phyloP scores from a whole-genome alignment of 768 basidiomycete genomes.

The Rhizopogon salebrosus region DNA sequence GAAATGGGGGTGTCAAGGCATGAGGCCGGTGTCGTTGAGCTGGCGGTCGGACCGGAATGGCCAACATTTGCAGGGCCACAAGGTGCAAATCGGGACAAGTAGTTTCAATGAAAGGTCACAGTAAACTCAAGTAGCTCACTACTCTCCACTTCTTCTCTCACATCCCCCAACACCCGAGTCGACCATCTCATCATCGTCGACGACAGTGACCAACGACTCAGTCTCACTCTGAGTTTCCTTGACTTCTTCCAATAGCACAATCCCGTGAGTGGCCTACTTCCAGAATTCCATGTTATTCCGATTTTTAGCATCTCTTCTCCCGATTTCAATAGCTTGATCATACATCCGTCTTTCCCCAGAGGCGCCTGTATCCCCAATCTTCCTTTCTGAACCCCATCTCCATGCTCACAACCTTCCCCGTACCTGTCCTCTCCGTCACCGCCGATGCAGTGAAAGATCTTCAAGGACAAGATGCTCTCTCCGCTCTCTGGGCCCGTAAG shows the following conservation, averaged over 20 bases:
- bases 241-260: background rate
- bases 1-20: background rate
- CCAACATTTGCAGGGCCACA: background rate
- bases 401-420: constrained; percentile 52
- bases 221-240: too few species aligned
- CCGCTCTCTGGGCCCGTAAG: constrained; percentile 64
- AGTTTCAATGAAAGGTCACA: constrained; percentile 1
- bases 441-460: constrained; percentile 63
- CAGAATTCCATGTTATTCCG: background rate
- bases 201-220: too few species aligned
- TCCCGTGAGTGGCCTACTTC: constrained; percentile 12
- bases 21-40: constrained; percentile 1
- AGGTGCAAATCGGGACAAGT: constrained; percentile 4
- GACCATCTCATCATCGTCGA: too few species aligned
- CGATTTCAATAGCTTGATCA: constrained; percentile 14
- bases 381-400: constrained; percentile 10
- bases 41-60: constrained; percentile 1
- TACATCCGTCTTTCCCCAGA: constrained; percentile 9
- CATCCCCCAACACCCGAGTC: background rate
- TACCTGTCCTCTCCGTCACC: constrained; percentile 62
- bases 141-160: background rate
- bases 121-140: background rate
- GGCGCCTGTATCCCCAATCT: constrained; percentile 5
- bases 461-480: constrained; percentile 63
- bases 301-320: constrained; percentile 13